Conservation (phyloP, 2,329 filamentous ascomycete species). For the Chaetomium globosum region DNA sequence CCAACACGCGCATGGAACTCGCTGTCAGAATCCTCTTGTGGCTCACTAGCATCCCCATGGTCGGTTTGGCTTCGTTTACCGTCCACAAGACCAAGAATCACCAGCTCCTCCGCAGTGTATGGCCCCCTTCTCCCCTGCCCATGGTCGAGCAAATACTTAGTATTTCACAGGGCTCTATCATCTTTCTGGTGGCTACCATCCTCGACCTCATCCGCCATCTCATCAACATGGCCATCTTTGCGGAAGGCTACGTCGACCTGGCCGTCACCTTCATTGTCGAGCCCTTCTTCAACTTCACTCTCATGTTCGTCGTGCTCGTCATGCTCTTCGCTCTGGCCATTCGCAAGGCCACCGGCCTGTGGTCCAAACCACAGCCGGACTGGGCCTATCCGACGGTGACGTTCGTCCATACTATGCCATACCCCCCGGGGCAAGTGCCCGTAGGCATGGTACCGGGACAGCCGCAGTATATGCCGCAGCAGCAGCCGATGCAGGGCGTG, state of each 20-base stretch:
- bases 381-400: constrained; percentile 16
- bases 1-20: constrained; percentile 1
- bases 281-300: constrained; percentile 31
- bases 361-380: constrained; percentile 33
- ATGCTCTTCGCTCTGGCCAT: constrained; percentile 35
- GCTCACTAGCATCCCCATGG: constrained; percentile 27
- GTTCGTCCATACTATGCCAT: neutral
- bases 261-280: constrained; percentile 19
- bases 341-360: constrained; percentile 36
- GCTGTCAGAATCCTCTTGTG: constrained; percentile 29
- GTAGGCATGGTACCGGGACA: neutral
- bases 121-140: neutral
- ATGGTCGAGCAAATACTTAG: neutral
- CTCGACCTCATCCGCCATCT: constrained; percentile 38
- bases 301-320: constrained; percentile 33
- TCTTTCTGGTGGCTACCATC: constrained; percentile 43
- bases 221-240: constrained; percentile 29
- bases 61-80: constrained; percentile 24
- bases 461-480: constrained; percentile 10
- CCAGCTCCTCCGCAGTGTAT: constrained; percentile 23
- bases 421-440: neutral
- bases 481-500: constrained; percentile 9
- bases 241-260: constrained; percentile 10
- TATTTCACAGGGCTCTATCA: constrained; percentile 37
- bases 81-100: constrained; percentile 27